Conservation (phyloP, 345 rosid species). For the Punica granatum region DNA sequence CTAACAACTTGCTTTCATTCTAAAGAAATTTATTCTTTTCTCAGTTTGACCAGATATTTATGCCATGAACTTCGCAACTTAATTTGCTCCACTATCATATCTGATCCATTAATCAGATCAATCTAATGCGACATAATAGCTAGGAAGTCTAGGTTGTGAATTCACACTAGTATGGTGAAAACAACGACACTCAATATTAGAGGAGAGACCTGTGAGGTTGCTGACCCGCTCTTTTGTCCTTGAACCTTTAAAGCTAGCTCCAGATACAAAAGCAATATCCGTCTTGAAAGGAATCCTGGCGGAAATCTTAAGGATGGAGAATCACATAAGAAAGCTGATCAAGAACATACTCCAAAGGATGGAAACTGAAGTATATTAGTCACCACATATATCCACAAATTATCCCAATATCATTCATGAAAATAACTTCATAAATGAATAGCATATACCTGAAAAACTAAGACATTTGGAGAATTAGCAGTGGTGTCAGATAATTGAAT, state of each 20-base stretch:
- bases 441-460: slow-evolving; percentile 72
- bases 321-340: slow-evolving; percentile 7
- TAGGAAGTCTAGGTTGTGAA: not conserved
- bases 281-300: slow-evolving; percentile 47
- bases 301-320: slow-evolving; percentile 46
- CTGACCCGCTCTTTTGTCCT: slow-evolving; percentile 45
- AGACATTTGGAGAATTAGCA: slow-evolving; percentile 46
- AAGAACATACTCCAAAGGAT: not conserved
- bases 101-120: not conserved
- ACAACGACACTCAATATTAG: not conserved
- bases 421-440: not conserved
- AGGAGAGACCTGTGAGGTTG: slow-evolving; percentile 63
- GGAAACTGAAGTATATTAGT: slow-evolving; percentile 5
- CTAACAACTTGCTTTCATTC: not conserved
- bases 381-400: slow-evolving; percentile 3
- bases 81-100: not conserved
- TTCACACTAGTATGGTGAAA: not conserved
- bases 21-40: not conserved
- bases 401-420: not conserved
- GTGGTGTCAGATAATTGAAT: slow-evolving; percentile 61
- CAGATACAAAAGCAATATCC: slow-evolving; percentile 75
- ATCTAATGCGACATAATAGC: not conserved
- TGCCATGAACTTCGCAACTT: not conserved
- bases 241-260: slow-evolving; percentile 30
- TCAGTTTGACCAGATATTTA: not conserved